These are phyloP conservation scores for Talaromyces sp. DNA, from an alignment of 2,329 filamentous ascomycete genomes.

Conservation along the genomic window DNA sequence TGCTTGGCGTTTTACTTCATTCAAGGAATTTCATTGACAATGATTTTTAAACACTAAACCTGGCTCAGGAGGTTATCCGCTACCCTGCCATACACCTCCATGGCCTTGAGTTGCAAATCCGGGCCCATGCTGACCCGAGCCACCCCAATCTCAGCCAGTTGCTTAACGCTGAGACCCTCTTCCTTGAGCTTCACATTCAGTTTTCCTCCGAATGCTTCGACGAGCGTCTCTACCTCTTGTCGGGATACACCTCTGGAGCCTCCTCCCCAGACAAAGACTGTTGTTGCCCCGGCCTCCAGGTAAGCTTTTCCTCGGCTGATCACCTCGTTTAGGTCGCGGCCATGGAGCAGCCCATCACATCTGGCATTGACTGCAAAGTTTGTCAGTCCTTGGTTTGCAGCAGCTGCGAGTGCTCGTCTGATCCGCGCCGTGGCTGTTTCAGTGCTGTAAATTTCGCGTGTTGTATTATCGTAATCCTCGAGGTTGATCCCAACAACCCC, in stretches of 20 bases:
- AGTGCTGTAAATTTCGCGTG: slow-evolving; percentile 19
- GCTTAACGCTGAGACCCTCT: slow-evolving; percentile 39
- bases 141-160: slow-evolving; percentile 48
- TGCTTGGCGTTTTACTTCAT: background rate
- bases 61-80: background rate
- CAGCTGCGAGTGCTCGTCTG: slow-evolving; percentile 34
- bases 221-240: slow-evolving; percentile 45
- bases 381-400: slow-evolving; percentile 44
- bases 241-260: slow-evolving; percentile 38
- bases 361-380: slow-evolving; percentile 57
- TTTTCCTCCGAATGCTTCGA: slow-evolving; percentile 45
- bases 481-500: slow-evolving; percentile 57
- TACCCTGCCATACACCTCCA: slow-evolving; percentile 16
- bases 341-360: slow-evolving; percentile 47
- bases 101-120: slow-evolving; percentile 39
- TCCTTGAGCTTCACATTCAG: slow-evolving; percentile 44
- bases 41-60: background rate
- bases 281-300: slow-evolving; percentile 54
- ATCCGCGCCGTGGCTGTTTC: background rate
- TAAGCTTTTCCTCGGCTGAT: slow-evolving; percentile 53
- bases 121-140: slow-evolving; percentile 54
- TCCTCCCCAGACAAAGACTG: slow-evolving; percentile 57
- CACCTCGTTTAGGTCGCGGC: slow-evolving; percentile 43
- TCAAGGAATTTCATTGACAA: background rate
- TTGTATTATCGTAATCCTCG: slow-evolving; percentile 46